Percentiles rank a stretch among this genome's conserved stretches.
These are phyloP conservation scores for Euphrasia confusa DNA, from an alignment of 257 asterid species.

Conservation along the genomic window DNA sequence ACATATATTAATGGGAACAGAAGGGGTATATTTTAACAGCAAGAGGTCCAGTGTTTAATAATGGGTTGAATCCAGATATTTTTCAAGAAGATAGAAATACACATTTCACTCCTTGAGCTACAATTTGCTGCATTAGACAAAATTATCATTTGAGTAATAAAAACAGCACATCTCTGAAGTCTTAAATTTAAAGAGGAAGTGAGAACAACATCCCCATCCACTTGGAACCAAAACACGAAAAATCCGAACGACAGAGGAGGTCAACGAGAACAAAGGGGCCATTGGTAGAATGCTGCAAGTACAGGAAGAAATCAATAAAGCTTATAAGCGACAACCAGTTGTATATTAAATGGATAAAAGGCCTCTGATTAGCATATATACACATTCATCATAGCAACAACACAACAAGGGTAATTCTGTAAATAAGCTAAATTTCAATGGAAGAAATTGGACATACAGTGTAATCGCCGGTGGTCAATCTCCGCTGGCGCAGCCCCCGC, in stretches of 20 bases:
- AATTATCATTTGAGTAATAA: background rate
- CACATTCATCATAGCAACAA: constrained; percentile 48
- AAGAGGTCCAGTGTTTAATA: background rate
- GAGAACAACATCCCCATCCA: too few relatives aligned
- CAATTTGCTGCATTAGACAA: background rate
- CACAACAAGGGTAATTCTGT: constrained; percentile 32
- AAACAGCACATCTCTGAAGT: background rate
- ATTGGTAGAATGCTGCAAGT: background rate
- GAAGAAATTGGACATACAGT: too few relatives aligned
- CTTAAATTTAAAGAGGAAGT: background rate
- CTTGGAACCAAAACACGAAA: background rate
- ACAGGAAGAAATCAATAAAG: background rate
- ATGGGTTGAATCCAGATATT: background rate
- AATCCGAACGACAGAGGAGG: background rate
- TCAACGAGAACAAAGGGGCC: background rate
- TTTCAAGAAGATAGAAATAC: background rate
- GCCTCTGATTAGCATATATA: constrained; percentile 59
- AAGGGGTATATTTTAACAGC: too few relatives aligned
- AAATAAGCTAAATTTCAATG: constrained; percentile 29
- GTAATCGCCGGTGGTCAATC: constrained; percentile 38
- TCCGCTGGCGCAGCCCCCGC: constrained; percentile 90
- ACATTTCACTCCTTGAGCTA: background rate
- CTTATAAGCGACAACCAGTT: background rate
- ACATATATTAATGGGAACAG: too few relatives aligned
- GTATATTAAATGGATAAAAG: background rate